phyloP scores from a whole-genome alignment of 345 rosid genomes.

The Pugionium cornutum region DNA sequence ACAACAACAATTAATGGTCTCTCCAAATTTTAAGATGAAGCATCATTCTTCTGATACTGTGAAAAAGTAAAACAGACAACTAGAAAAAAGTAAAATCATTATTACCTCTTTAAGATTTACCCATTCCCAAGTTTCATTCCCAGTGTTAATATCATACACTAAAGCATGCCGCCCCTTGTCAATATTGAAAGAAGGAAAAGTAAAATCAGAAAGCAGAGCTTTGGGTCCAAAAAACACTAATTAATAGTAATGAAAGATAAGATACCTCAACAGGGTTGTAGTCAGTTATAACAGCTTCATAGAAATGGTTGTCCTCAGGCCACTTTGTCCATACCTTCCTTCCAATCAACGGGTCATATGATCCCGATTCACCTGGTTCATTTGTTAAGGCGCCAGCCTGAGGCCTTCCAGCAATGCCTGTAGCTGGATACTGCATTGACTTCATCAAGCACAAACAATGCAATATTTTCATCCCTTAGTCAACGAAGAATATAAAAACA shows the following conservation, averaged over 20 bases:
- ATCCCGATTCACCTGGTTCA: slow-evolving; percentile 65
- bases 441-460: slow-evolving; percentile 46
- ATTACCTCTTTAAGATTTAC: slow-evolving; percentile 96
- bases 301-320: slow-evolving; percentile 91
- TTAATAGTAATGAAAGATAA: slow-evolving; percentile 27
- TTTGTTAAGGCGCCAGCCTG: slow-evolving; percentile 60
- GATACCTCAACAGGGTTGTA: slow-evolving; percentile 69
- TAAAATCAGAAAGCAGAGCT: slow-evolving; percentile 29
- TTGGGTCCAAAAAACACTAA: slow-evolving; percentile 19
- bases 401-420: slow-evolving; percentile 65
- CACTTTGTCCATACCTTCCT: slow-evolving; percentile 95
- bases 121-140: slow-evolving; percentile 91
- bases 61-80: neutral
- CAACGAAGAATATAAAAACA: slow-evolving; percentile 14
- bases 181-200: slow-evolving; percentile 28
- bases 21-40: slow-evolving; percentile 2
- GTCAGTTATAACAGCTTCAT: slow-evolving; percentile 85
- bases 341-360: slow-evolving; percentile 70
- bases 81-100: neutral
- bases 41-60: slow-evolving; percentile 14
- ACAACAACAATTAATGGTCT: slow-evolving; percentile 1
- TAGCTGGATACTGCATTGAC: slow-evolving; percentile 64
- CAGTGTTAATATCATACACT: slow-evolving; percentile 82
- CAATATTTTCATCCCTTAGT: slow-evolving; percentile 31
- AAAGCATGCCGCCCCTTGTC: slow-evolving; percentile 84